Conservation (phyloP, 352 stramenopile species). For the Phytophthora uliginosa region DNA sequence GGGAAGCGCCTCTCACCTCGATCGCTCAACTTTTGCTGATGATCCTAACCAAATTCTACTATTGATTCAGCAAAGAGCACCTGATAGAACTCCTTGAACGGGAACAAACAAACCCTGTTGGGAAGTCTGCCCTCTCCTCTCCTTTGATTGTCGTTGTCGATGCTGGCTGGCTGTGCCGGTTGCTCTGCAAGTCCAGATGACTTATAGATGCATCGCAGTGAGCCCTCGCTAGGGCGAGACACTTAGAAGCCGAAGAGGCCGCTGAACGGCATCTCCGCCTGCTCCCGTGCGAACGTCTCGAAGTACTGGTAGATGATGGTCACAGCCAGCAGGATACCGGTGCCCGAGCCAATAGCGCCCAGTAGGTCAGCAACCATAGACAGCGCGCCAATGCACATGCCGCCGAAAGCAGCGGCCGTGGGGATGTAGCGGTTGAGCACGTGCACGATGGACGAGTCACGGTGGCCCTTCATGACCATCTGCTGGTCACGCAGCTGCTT, state of each 20-base stretch:
- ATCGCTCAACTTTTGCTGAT: slow-evolving; percentile 68
- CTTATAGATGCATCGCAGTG: slow-evolving; percentile 23
- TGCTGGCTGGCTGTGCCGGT: slow-evolving; percentile 12
- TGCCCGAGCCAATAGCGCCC: slow-evolving; percentile 99
- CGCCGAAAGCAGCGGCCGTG: slow-evolving; percentile 98
- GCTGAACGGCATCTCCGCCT: slow-evolving; percentile 84
- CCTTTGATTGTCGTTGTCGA: slow-evolving; percentile 31
- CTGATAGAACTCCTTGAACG: slow-evolving; percentile 90
- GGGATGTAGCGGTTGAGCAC: slow-evolving; percentile 99
- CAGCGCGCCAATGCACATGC: slow-evolving; percentile 99
- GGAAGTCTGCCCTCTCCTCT: slow-evolving; percentile 33
- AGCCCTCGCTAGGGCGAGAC: not conserved
- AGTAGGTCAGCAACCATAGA: slow-evolving; percentile 99
- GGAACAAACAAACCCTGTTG: slow-evolving; percentile 81
- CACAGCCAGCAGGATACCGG: slow-evolving; percentile 98
- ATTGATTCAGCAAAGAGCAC: slow-evolving; percentile 87
- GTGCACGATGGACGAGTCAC: slow-evolving; percentile 98
- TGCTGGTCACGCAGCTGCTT: slow-evolving; percentile 99
- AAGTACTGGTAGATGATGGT: slow-evolving; percentile 99
- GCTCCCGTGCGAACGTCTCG: slow-evolving; percentile 97
- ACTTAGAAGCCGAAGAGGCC: slow-evolving; percentile 89
- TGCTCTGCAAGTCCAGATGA: slow-evolving; percentile 15
- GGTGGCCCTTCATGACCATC: slow-evolving; percentile 99
- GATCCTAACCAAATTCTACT: slow-evolving; percentile 82
- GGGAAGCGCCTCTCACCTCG: slow-evolving; percentile 58